Evolutionary conservation across 768 basidiomycete genomes (phyloP), one percentile per base, ranked within the genome.

Genomic region (Rubroboletus satanas): DNA sequence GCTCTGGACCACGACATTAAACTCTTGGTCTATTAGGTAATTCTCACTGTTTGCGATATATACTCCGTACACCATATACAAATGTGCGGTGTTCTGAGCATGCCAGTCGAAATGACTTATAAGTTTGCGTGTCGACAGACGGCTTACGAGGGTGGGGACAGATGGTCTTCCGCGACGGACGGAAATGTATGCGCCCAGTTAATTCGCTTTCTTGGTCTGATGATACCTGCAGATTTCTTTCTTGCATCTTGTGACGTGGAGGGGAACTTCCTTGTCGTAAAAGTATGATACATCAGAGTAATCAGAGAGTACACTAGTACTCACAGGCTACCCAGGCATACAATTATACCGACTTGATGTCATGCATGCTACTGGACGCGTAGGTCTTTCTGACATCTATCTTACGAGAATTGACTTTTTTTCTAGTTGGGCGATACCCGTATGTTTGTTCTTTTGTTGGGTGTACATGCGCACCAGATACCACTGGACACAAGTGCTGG

Each of bases 331-430:
- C 33, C 21, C 51, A 87, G 83, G 89, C 91, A 17, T 93, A 88
- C 66, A 79, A 90, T 73, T 93, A 88, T 74, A 93, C 92, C 33
- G 90, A 89, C 60, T 73, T 94, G 4, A 74, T 94, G 44, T 93
- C 92, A 1, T 91, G 89, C 70, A 93, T 93, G 89, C 80, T 94
- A n/a, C 83, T 94, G 45, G 90, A 93, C 64, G 90, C 91, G 83
- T 90, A 67, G 57, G 83, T 64, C 35, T 33, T 28, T 43, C 18
- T 18, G n/a, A 21, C n/a, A 5, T 18, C 5, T 51, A 12, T 38
- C 18, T 26, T 39, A n/a, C 18, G 38, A 32, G 21, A 29, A 32
- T 38, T 58, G 23, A 63, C 31, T n/a, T 18, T 43, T 49, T 29
- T 33, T 55, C 9, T 46, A 89, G 87, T 50, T 93, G 90, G 91